Evolutionary conservation across 768 basidiomycete genomes (phyloP).

Genomic region (Lentinula detonsa): DNA sequence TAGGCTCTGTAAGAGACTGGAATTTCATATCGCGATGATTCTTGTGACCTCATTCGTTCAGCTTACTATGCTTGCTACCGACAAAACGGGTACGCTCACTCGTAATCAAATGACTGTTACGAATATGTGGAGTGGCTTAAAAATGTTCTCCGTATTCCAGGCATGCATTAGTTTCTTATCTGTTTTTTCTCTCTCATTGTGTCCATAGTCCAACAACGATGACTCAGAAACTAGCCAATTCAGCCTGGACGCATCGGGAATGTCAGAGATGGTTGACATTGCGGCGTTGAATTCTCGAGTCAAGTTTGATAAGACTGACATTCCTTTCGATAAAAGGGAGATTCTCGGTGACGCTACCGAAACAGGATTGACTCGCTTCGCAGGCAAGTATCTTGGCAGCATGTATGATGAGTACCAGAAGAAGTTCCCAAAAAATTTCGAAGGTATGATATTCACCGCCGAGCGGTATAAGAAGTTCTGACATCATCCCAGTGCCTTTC

Average conservation of each 20-base stretch:
- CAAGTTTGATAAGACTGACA: slow-evolving; percentile 61
- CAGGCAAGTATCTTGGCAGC: slow-evolving; percentile 42
- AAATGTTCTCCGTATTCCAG: slow-evolving; percentile 64
- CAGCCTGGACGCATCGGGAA: slow-evolving; percentile 46
- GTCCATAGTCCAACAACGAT: slow-evolving; percentile 58
- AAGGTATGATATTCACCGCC: slow-evolving; percentile 23
- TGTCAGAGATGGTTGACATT: slow-evolving; percentile 60
- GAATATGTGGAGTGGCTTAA: slow-evolving; percentile 57
- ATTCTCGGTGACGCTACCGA: slow-evolving; percentile 74
- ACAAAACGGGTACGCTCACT: slow-evolving; percentile 69
- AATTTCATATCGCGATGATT: neutral
- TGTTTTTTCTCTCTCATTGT: neutral
- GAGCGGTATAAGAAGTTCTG: neutral
- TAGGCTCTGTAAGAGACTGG: slow-evolving; percentile 15
- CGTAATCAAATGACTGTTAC: slow-evolving; percentile 72
- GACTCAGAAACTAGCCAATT: slow-evolving; percentile 45
- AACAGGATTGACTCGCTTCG: slow-evolving; percentile 65
- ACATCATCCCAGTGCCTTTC: slow-evolving; percentile 42
- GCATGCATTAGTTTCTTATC: slow-evolving; percentile 16
- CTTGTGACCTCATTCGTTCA: slow-evolving; percentile 11
- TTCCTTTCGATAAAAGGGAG: slow-evolving; percentile 53
- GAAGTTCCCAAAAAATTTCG: slow-evolving; percentile 54
- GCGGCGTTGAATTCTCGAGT: slow-evolving; percentile 62
- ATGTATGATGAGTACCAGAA: slow-evolving; percentile 52
- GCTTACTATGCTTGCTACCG: slow-evolving; percentile 63